These are phyloP conservation scores for Rhodocollybia butyracea DNA, from an alignment of 768 basidiomycete genomes.

Conservation along the genomic window DNA sequence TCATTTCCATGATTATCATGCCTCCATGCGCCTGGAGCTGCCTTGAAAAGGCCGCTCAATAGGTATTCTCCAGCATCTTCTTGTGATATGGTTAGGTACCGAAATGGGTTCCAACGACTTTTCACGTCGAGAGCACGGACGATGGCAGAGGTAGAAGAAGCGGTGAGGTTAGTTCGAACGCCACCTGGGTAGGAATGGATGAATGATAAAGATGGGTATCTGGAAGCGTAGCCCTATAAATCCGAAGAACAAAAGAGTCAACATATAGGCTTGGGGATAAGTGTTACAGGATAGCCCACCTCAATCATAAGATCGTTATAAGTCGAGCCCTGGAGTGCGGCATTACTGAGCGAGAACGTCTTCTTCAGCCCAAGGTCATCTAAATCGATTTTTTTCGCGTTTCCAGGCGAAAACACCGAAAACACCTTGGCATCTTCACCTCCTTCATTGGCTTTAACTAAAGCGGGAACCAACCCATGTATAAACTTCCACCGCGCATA, in stretches of 20 bases:
- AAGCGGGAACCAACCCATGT: conserved; percentile 30
- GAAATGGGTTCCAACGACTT: background rate
- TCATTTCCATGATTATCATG: conserved; percentile 29
- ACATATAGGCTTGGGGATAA: background rate
- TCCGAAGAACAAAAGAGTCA: background rate
- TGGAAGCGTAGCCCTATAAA: background rate
- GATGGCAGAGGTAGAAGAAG: background rate
- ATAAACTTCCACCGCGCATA: conserved; percentile 39
- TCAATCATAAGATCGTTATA: conserved; percentile 35
- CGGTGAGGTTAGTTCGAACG: background rate
- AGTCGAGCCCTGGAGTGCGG: conserved; percentile 18
- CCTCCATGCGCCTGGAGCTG: conserved; percentile 13
- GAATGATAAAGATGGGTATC: background rate
- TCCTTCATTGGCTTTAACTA: conserved; percentile 27
- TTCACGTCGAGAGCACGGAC: background rate
- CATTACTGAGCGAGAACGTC: conserved; percentile 21
- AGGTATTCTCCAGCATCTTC: conserved; percentile 3
- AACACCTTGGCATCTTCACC: conserved; percentile 36
- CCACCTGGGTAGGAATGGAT: conserved; percentile 3
- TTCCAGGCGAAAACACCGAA: conserved; percentile 29
- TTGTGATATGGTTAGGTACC: background rate
- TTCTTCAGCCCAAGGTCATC: conserved; percentile 36
- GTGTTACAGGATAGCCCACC: conserved; percentile 16
- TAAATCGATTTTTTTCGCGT: conserved; percentile 25
- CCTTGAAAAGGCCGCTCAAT: background rate